These are phyloP conservation scores for Hymenoscyphus albidus DNA, from an alignment of 2,329 filamentous ascomycete species.

Conservation along the genomic window DNA sequence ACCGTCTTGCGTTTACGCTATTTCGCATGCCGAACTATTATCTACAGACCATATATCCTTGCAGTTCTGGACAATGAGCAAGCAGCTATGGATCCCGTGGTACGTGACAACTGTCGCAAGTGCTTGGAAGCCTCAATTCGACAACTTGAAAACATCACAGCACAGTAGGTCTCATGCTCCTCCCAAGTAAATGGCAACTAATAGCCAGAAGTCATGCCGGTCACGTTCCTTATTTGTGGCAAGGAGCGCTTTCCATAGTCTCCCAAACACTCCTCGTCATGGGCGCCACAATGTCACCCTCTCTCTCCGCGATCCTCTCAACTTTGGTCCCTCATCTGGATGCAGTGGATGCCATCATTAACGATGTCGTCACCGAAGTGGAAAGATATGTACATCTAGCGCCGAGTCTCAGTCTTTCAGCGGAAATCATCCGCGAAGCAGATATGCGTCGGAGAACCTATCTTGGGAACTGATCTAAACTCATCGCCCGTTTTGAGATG, in stretches of 20 bases:
- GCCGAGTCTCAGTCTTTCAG: constrained; percentile 70
- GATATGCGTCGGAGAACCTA: constrained; percentile 64
- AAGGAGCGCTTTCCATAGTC: constrained; percentile 77
- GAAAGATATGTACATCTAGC: constrained; percentile 71
- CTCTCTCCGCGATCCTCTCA: constrained; percentile 61
- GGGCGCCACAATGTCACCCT: constrained; percentile 77
- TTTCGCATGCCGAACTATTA: constrained; percentile 82
- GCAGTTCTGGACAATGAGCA: constrained; percentile 76
- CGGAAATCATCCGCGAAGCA: constrained; percentile 77
- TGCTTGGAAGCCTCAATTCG: constrained; percentile 76
- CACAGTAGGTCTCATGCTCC: constrained; percentile 55
- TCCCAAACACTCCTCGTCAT: constrained; percentile 79
- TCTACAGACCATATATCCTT: constrained; percentile 78
- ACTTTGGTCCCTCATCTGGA: constrained; percentile 53
- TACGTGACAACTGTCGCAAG: constrained; percentile 75
- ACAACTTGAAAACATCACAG: constrained; percentile 73
- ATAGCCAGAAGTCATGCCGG: constrained; percentile 61
- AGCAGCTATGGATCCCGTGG: constrained; percentile 64
- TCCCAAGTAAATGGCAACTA: constrained; percentile 10
- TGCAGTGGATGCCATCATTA: constrained; percentile 71
- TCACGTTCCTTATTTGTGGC: constrained; percentile 82
- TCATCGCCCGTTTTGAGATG: not conserved
- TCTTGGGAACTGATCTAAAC: constrained; percentile 36
- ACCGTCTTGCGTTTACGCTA: constrained; percentile 76
- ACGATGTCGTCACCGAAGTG: constrained; percentile 71